Percentiles rank a stretch among this genome's conserved stretches.
These are phyloP conservation scores for Exobasidium cylindrosporum DNA, from an alignment of 1,284 basidiomycete genomes.

Conservation along the genomic window DNA sequence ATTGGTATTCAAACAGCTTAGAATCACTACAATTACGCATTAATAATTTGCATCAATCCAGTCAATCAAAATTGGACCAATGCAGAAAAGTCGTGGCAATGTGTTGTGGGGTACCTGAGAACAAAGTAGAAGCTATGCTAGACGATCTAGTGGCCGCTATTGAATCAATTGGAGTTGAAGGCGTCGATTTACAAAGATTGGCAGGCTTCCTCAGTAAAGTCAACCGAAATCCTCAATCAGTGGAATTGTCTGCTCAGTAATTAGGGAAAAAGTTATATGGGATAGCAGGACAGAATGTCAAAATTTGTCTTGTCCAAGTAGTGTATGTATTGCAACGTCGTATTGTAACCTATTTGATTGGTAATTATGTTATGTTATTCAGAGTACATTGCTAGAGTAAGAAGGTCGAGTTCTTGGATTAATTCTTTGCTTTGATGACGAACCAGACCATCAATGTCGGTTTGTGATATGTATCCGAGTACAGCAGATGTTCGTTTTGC, in stretches of 20 bases:
- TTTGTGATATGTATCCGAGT: not conserved
- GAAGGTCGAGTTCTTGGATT: conserved; percentile 2
- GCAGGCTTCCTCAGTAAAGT: conserved; percentile 69
- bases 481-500: not conserved
- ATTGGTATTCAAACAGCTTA: conserved; percentile 15
- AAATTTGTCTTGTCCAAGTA: no score
- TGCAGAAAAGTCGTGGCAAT: conserved; percentile 86
- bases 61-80: conserved; percentile 74
- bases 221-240: not conserved
- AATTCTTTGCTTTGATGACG: conserved; percentile 2
- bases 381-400: not conserved
- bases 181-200: conserved; percentile 76
- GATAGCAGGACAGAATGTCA: no score
- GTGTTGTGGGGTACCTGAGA: conserved; percentile 80
- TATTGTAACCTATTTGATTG: not conserved
- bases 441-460: conserved; percentile 16
- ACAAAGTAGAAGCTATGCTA: conserved; percentile 84
- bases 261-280: not conserved
- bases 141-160: conserved; percentile 82
- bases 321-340: not conserved
- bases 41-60: conserved; percentile 74
- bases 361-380: no score
- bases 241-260: no score
- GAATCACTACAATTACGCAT: conserved; percentile 65
- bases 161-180: conserved; percentile 73